A percentile compares a stretch with the other conserved stretches of the same genome.
These are phyloP conservation scores for Fusarium clavum DNA, from an alignment of 2,329 filamentous ascomycete species.

Conservation along the genomic window DNA sequence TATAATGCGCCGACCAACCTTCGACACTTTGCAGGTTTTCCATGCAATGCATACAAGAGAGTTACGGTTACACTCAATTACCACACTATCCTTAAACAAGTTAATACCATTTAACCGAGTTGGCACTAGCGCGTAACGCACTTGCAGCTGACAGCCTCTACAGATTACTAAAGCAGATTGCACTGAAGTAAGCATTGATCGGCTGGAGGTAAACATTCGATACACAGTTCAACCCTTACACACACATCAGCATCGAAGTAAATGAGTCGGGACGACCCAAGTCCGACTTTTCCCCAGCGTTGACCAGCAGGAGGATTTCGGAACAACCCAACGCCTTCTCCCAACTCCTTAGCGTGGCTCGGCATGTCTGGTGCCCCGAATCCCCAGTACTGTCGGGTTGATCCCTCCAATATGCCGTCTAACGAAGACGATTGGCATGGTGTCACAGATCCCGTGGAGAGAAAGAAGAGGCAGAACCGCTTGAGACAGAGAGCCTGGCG, in stretches of 20 bases:
- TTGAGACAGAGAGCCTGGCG: conserved; percentile 2
- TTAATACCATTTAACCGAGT: not conserved
- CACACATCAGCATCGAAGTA: accelerated
- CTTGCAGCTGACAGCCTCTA: not conserved
- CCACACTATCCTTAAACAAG: not conserved
- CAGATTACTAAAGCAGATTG: not conserved
- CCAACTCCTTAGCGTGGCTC: not conserved
- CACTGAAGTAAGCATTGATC: not conserved
- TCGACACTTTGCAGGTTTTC: no score
- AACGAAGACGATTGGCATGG: not conserved
- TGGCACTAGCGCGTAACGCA: not conserved
- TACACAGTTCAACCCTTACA: not conserved
- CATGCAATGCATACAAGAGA: no score
- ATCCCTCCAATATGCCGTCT: not conserved
- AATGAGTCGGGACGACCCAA: not conserved
- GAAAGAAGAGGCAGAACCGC: not conserved
- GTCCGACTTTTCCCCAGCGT: not conserved
- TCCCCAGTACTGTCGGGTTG: no score
- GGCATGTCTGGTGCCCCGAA: not conserved
- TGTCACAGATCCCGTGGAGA: not conserved
- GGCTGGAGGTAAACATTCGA: not conserved
- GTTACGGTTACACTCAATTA: not conserved
- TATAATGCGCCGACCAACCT: not conserved
- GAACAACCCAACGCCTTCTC: not conserved
- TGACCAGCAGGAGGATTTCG: not conserved